A percentile compares a stretch with the other conserved stretches of the same genome.
phyloP scores from a whole-genome alignment of 495 filamentous ascomycete species.

The Cetradonia linearis region DNA sequence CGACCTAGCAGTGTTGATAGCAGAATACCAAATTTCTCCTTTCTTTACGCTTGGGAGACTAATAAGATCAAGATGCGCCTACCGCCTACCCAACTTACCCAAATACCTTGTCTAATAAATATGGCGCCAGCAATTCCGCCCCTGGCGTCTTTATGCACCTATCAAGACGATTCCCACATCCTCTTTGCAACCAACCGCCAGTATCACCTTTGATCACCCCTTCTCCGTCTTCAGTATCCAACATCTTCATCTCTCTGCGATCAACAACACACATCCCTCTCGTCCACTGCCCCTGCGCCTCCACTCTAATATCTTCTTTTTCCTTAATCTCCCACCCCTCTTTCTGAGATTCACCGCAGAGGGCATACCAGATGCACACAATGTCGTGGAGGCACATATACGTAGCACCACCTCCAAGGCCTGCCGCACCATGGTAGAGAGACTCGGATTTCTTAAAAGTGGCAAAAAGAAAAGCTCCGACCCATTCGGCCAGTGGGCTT shows the following conservation, averaged over 20 bases:
- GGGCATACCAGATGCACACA: conserved; percentile 75
- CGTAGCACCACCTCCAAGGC: conserved; percentile 39
- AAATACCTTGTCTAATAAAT: conserved; percentile 40
- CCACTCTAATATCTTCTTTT: conserved; percentile 68
- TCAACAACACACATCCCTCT: conserved; percentile 83
- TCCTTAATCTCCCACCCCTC: conserved; percentile 35
- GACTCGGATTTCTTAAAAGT: conserved; percentile 65
- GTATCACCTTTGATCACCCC: conserved; percentile 51
- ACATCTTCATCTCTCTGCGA: conserved; percentile 49
- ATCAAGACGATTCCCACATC: conserved; percentile 66
- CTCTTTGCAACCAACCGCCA: conserved; percentile 59
- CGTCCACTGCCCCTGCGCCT: conserved; percentile 89
- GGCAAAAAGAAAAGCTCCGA: conserved; percentile 60
- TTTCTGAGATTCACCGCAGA: conserved; percentile 36
- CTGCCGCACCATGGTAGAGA: conserved; percentile 40
- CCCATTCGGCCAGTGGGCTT: conserved; percentile 79
- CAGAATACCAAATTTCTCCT: too few relatives aligned
- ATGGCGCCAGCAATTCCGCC: conserved; percentile 34
- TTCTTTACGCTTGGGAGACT: too few relatives aligned
- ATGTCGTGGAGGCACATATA: conserved; percentile 79
- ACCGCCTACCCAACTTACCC: background rate
- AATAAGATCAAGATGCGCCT: background rate
- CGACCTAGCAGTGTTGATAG: too few relatives aligned
- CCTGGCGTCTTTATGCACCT: conserved; percentile 48
- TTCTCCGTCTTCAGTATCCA: conserved; percentile 42